Conservation (phyloP, 2,329 filamentous ascomycete genomes). For the Verticillium isaacii region DNA sequence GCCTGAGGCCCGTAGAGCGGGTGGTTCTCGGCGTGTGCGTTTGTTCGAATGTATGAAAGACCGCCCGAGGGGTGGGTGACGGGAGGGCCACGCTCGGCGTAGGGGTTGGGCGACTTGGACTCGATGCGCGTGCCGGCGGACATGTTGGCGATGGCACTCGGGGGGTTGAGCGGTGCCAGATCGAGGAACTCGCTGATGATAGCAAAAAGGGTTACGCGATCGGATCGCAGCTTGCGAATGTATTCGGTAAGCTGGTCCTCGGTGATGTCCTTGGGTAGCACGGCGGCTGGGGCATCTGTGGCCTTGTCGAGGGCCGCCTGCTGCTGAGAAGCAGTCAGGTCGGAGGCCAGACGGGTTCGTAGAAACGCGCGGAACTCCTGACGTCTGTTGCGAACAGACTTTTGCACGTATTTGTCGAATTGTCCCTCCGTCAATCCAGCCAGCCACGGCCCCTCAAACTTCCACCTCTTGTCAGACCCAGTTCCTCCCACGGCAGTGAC, state of each 20-base stretch:
- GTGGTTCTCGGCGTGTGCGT: constrained; percentile 53
- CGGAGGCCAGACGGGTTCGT: constrained; percentile 40
- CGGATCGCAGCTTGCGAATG: constrained; percentile 46
- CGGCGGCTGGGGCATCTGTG: constrained; percentile 19
- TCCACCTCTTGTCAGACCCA: constrained; percentile 50
- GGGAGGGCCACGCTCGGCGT: constrained; percentile 51
- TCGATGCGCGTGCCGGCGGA: constrained; percentile 18
- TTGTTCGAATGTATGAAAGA: constrained; percentile 56
- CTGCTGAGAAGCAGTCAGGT: constrained; percentile 34
- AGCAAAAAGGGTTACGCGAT: constrained; percentile 45
- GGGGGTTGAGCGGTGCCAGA: constrained; percentile 45
- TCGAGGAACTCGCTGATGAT: constrained; percentile 58
- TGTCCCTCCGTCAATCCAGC: constrained; percentile 57
- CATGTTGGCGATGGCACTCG: constrained; percentile 20
- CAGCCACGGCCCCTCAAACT: constrained; percentile 63
- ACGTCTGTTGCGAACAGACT: constrained; percentile 47
- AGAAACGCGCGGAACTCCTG: constrained; percentile 51
- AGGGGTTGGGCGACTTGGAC: constrained; percentile 31
- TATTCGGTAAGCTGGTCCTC: constrained; percentile 47
- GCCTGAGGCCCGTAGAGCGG: constrained; percentile 56
- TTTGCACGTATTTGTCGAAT: constrained; percentile 52
- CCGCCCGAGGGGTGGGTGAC: constrained; percentile 58
- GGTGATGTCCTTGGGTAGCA: constrained; percentile 36
- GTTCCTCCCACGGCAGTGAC: constrained; percentile 26
- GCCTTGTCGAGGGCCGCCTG: constrained; percentile 34